Evolutionary conservation across 1,284 basidiomycete genomes (phyloP).

Genomic region (Paramarasmius palmivorus): DNA sequence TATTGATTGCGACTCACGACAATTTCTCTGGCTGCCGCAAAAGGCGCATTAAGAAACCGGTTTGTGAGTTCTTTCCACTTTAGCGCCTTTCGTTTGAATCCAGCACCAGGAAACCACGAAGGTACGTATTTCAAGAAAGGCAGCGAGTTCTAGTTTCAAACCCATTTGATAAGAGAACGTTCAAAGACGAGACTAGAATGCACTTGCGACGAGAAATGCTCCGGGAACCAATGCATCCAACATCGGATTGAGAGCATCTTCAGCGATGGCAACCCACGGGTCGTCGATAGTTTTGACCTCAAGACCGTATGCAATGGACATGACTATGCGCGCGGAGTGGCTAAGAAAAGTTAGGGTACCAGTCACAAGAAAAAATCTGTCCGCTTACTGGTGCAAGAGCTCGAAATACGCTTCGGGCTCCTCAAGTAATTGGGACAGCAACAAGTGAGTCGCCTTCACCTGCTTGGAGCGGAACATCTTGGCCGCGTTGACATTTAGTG

Average conservation of each 20-base stretch:
- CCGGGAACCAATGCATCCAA: neutral
- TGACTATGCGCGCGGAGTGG: neutral
- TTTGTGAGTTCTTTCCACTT: neutral
- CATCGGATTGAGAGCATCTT: neutral
- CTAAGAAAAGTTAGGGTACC: neutral
- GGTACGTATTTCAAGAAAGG: conserved; percentile 1
- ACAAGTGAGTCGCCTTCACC: conserved; percentile 1
- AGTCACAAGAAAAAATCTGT: neutral
- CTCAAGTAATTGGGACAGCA: conserved; percentile 11
- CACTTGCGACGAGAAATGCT: neutral
- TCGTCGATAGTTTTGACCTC: neutral
- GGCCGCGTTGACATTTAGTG: conserved; percentile 10
- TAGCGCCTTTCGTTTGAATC: conserved; percentile 3
- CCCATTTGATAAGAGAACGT: neutral
- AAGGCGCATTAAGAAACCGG: neutral
- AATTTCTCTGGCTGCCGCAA: neutral
- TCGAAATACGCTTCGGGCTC: conserved; percentile 2
- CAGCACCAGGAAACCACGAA: conserved; percentile 4
- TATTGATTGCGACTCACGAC: no score
- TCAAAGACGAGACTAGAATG: no score
- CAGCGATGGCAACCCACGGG: neutral
- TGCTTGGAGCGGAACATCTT: conserved; percentile 11
- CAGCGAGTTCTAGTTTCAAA: neutral
- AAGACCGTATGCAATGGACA: neutral
- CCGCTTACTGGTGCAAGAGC: conserved; percentile 6